Evolutionary conservation across 208 protist species (phyloP), one percentile per base, ranked within the genome.

Genomic region (Hexamita inflata): DNA sequence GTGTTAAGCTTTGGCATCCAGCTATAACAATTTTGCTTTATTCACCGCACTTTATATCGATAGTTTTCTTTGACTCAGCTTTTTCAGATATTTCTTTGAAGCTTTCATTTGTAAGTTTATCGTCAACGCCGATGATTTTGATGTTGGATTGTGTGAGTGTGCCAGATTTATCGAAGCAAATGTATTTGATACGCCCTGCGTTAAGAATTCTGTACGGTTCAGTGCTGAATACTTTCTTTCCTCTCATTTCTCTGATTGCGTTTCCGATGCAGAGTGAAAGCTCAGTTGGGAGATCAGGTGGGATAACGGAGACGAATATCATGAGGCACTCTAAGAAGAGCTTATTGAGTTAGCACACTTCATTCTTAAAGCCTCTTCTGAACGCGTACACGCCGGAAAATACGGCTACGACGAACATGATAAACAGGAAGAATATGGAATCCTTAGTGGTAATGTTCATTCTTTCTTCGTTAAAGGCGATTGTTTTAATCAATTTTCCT

Each of bases 81-180:
- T 53, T 53, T 53, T 53, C 45, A 24, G 19, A 53, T 24, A 53
- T 53, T 24, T 53, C 19, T 19, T 53, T 53, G 19, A 53, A 4
- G 19, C 45, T 53, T 24, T 4, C 19, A 53, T 4, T 24, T 53
- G 45, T 24, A 24, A 53, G 19, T 53, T 53, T 24, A 53, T 53
- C 45, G 19, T 53, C 38, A 45, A 70, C n/a, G 2, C 32, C 64
- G 9, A 40, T 19, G 11, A 70, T 15, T n/a, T 70, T 49, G 9
- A 70, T 38, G 11, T 70, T 34, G 11, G 26, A 40, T 42, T 49
- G 9, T 19, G 30, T 42, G 7, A 70, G 35, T 70, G 64, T 70
- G 4, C 64, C 64, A 42, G 64, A 42, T 38, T 70, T 70, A 49
- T 70, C 64, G n/a, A 70, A 70, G 35, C 64, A 70, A 70, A n/a